Evolutionary conservation across 768 basidiomycete species (phyloP).

Genomic region (Leccinum obscurum): DNA sequence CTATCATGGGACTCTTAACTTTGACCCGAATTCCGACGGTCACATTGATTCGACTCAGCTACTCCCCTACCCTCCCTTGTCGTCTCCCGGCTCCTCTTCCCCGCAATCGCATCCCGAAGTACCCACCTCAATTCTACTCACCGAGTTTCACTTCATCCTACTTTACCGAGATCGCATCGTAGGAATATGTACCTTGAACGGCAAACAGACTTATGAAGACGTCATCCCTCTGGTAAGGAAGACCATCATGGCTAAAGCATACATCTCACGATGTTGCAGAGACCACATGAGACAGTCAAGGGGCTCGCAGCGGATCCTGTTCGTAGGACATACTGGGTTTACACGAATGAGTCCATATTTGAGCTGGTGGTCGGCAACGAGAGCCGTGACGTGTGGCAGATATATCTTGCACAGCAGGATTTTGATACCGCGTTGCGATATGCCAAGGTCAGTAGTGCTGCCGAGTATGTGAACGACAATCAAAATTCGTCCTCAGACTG

Average conservation of each 20-base stretch:
- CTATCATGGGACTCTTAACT: constrained; percentile 80
- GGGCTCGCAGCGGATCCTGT: constrained; percentile 84
- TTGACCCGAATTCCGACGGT: constrained; percentile 67
- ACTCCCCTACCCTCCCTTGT: constrained; percentile 66
- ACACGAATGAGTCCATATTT: constrained; percentile 84
- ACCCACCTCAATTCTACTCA: constrained; percentile 79
- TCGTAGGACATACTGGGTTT: constrained; percentile 91
- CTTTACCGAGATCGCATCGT: constrained; percentile 78
- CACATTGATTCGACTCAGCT: constrained; percentile 77
- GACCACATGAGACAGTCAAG: constrained; percentile 67
- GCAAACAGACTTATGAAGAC: constrained; percentile 83
- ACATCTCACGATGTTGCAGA: constrained; percentile 44
- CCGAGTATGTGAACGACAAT: neutral
- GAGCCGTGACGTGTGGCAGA: constrained; percentile 92
- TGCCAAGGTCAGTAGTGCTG: constrained; percentile 60
- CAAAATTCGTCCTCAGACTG: constrained; percentile 53
- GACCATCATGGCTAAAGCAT: neutral
- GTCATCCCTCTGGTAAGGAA: constrained; percentile 68
- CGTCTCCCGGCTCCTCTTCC: constrained; percentile 26
- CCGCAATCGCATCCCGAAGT: constrained; percentile 35
- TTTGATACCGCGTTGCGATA: constrained; percentile 80
- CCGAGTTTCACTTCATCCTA: constrained; percentile 90
- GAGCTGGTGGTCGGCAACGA: constrained; percentile 87
- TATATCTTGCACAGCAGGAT: constrained; percentile 76
- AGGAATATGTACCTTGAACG: constrained; percentile 78